A percentile compares a stretch with the other conserved stretches of the same genome.
Evolutionary conservation across 495 filamentous ascomycete genomes (phyloP).

Genomic region (Daldinia bambusicola): DNA sequence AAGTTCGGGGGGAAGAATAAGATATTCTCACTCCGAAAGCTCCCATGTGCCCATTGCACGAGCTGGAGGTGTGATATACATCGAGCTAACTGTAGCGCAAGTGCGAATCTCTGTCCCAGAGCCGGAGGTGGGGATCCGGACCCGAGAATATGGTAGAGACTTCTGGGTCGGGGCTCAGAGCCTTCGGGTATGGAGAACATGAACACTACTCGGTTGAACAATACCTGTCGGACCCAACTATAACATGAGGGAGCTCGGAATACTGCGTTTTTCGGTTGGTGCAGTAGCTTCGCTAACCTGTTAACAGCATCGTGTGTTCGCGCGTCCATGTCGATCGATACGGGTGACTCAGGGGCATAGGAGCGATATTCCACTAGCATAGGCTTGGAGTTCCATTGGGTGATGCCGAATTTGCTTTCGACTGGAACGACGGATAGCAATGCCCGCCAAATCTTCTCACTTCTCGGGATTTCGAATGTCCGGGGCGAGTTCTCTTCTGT

Average conservation of each 20-base stretch:
- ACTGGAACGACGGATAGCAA: conserved; percentile 11
- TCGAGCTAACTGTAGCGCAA: conserved; percentile 23
- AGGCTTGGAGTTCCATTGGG: conserved; percentile 20
- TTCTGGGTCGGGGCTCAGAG: conserved; percentile 11
- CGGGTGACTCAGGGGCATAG: conserved; percentile 23
- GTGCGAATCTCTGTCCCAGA: conserved; percentile 41
- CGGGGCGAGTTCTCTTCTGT: too few relatives aligned
- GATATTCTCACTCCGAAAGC: conserved; percentile 50
- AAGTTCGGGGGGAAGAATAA: conserved; percentile 45
- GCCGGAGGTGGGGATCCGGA: conserved; percentile 18
- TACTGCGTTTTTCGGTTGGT: conserved; percentile 43
- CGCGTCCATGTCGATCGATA: conserved; percentile 21
- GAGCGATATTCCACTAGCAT: conserved; percentile 26
- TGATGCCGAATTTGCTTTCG: conserved; percentile 18
- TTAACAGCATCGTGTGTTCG: conserved; percentile 30
- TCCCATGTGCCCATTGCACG: conserved; percentile 52
- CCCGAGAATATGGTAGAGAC: conserved; percentile 22
- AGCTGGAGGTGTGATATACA: conserved; percentile 39
- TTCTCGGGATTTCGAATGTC: too few relatives aligned
- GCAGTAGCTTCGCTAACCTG: conserved; percentile 39
- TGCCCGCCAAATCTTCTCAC: conserved; percentile 3
- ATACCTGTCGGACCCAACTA: conserved; percentile 40
- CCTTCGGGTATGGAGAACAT: conserved; percentile 35
- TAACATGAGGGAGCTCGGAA: conserved; percentile 47
- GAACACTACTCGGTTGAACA: conserved; percentile 34